Percentiles rank a stretch among this genome's conserved stretches.
Evolutionary conservation across 2,329 filamentous ascomycete species (phyloP).

Genomic region (Pseudogymnoascus sp.): DNA sequence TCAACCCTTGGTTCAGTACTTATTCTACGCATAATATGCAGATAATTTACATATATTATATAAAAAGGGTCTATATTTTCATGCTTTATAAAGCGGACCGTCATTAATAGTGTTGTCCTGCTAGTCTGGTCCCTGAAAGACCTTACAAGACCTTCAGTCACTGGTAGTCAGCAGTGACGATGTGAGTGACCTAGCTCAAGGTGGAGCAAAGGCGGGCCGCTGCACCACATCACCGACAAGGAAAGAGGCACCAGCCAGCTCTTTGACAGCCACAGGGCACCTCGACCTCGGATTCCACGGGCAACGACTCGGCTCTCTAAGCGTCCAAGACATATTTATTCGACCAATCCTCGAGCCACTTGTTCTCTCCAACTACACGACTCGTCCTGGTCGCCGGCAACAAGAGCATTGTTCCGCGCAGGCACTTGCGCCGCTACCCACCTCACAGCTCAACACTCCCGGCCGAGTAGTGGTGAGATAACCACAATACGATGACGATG

Average conservation of each 20-base stretch:
- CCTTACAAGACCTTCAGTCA: not conserved
- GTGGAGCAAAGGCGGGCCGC: slow-evolving; percentile 1
- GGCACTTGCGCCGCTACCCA: slow-evolving; percentile 8
- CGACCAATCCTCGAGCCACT: not conserved
- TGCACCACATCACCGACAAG: slow-evolving; percentile 7
- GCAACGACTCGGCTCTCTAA: not conserved
- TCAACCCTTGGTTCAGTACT: not conserved
- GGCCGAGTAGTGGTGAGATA: not conserved
- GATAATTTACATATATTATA: not conserved
- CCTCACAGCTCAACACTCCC: not conserved
- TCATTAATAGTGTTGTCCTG: not conserved
- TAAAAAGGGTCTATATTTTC: not conserved
- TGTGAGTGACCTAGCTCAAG: not conserved
- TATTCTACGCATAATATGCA: not conserved
- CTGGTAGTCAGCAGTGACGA: not conserved
- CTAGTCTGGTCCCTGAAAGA: not conserved
- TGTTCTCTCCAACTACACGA: not conserved
- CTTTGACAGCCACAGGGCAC: slow-evolving; percentile 6
- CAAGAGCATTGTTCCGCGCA: not conserved
- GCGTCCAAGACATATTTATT: not conserved
- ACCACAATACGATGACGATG: slow-evolving; percentile 55
- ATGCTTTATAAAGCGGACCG: not conserved
- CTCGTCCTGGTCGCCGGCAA: not conserved
- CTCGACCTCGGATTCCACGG: slow-evolving; percentile 1
- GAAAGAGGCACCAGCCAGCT: slow-evolving; percentile 6